These are phyloP conservation scores for Cladosporium sp. DNA, from an alignment of 2,329 filamentous ascomycete genomes.

Conservation along the genomic window DNA sequence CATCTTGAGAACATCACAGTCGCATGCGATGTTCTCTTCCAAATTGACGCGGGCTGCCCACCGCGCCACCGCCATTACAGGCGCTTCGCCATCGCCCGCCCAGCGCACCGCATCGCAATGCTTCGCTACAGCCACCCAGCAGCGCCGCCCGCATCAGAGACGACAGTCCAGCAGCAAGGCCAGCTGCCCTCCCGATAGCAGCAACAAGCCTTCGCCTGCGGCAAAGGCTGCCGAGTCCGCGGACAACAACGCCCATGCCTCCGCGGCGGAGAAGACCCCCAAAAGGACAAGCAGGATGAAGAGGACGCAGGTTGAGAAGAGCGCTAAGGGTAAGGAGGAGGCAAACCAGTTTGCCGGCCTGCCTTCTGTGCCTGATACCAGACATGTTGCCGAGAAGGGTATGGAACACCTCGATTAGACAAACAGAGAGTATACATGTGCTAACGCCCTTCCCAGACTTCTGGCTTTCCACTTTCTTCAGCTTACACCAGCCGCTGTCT, in stretches of 20 bases:
- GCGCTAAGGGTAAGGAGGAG: slow-evolving; percentile 27
- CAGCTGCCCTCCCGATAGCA: slow-evolving; percentile 41
- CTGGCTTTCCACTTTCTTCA: slow-evolving; percentile 88
- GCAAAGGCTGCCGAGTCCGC: slow-evolving; percentile 19
- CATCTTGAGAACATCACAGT: slow-evolving; percentile 6
- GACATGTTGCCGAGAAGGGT: slow-evolving; percentile 56
- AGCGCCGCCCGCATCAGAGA: slow-evolving; percentile 41
- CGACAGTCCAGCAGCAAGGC: slow-evolving; percentile 49
- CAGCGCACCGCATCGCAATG: slow-evolving; percentile 25
- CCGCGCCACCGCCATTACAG: slow-evolving; percentile 23
- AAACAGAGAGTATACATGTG: slow-evolving; percentile 12
- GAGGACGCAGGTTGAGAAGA: slow-evolving; percentile 17
- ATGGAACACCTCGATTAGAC: slow-evolving; percentile 2
- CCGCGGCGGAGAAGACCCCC: slow-evolving; percentile 10
- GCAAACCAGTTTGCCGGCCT: slow-evolving; percentile 54
- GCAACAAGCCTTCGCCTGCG: slow-evolving; percentile 27
- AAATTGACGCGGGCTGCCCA: slow-evolving; percentile 29
- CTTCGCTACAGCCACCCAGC: slow-evolving; percentile 25
- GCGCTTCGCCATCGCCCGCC: slow-evolving; percentile 28
- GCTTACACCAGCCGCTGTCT: slow-evolving; percentile 89
- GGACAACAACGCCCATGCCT: slow-evolving; percentile 5
- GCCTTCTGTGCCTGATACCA: slow-evolving; percentile 71
- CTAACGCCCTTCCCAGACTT: slow-evolving; percentile 58
- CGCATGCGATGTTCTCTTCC: slow-evolving; percentile 28
- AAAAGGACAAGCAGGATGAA: slow-evolving; percentile 17